Evolutionary conservation across 768 basidiomycete species (phyloP).

Genomic region (Suillus discolor): DNA sequence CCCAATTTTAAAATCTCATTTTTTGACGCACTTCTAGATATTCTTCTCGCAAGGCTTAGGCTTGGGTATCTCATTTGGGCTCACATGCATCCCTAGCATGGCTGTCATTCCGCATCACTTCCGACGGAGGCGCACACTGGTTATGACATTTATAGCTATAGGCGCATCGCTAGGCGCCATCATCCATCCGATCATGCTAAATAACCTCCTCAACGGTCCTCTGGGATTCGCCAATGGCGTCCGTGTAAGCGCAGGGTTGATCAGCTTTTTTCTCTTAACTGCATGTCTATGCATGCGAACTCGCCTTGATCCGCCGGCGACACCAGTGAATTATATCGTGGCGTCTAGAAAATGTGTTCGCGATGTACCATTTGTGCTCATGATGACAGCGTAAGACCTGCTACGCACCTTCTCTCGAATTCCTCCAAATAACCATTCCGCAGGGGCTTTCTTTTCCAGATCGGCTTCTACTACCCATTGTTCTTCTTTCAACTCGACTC

Average conservation of each 20-base stretch:
- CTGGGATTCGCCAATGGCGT: not conserved
- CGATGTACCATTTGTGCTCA: constrained; percentile 26
- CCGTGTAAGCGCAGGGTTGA: not conserved
- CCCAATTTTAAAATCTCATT: not conserved
- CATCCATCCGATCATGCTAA: not conserved
- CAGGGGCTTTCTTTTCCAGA: constrained; percentile 21
- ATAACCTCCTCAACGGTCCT: not conserved
- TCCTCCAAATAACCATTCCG: not conserved
- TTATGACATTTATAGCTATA: not conserved
- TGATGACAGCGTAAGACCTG: constrained; percentile 23
- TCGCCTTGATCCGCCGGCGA: not conserved
- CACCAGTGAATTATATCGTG: constrained; percentile 15
- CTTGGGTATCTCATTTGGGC: constrained; percentile 41
- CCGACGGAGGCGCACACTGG: constrained; percentile 24
- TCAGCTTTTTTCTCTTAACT: not conserved
- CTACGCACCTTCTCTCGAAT: not conserved
- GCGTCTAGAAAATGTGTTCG: constrained; percentile 24
- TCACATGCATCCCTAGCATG: constrained; percentile 47
- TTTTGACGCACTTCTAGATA: constrained; percentile 26
- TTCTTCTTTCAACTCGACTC: constrained; percentile 63
- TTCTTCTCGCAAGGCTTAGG: constrained; percentile 51
- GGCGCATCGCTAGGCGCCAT: not conserved
- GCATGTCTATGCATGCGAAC: constrained; percentile 1
- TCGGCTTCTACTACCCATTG: constrained; percentile 44
- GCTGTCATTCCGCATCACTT: constrained; percentile 49